Conservation (phyloP, 768 basidiomycete species). For the Lactarius trivialis region DNA sequence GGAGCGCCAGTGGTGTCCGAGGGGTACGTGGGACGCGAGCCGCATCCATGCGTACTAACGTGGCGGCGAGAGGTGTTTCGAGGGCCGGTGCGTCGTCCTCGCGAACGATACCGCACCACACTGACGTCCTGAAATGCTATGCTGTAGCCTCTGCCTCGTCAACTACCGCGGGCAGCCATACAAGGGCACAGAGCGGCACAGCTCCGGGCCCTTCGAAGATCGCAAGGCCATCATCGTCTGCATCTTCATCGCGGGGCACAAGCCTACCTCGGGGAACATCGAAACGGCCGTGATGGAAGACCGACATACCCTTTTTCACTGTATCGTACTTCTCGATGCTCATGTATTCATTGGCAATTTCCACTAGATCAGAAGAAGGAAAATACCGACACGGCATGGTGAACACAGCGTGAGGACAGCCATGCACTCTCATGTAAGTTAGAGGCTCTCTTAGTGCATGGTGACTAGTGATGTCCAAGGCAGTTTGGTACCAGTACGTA, state of each 20-base stretch:
- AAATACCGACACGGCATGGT: neutral
- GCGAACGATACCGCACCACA: neutral
- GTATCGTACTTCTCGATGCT: conserved; percentile 2
- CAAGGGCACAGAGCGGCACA: conserved; percentile 3
- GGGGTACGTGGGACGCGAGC: conserved; percentile 70
- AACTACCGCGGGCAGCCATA: neutral
- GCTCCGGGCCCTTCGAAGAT: conserved; percentile 7
- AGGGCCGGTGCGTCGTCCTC: conserved; percentile 11
- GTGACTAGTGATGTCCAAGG: too few relatives aligned
- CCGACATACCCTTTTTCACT: neutral
- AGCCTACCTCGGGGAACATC: conserved; percentile 11
- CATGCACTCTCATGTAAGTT: neutral
- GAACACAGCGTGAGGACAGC: neutral
- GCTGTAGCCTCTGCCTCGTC: conserved; percentile 1
- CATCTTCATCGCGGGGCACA: conserved; percentile 14
- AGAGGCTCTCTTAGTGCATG: too few relatives aligned
- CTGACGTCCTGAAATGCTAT: neutral
- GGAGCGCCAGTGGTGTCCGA: conserved; percentile 48
- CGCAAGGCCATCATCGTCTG: conserved; percentile 14
- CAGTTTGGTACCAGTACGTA: too few relatives aligned
- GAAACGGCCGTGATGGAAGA: conserved; percentile 9
- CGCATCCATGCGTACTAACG: conserved; percentile 48
- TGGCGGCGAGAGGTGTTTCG: conserved; percentile 9
- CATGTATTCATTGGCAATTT: conserved; percentile 6
- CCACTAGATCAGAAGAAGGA: neutral